Conservation (phyloP, 371 early-diverging fungal species). For the Rhizopus microsporus region DNA sequence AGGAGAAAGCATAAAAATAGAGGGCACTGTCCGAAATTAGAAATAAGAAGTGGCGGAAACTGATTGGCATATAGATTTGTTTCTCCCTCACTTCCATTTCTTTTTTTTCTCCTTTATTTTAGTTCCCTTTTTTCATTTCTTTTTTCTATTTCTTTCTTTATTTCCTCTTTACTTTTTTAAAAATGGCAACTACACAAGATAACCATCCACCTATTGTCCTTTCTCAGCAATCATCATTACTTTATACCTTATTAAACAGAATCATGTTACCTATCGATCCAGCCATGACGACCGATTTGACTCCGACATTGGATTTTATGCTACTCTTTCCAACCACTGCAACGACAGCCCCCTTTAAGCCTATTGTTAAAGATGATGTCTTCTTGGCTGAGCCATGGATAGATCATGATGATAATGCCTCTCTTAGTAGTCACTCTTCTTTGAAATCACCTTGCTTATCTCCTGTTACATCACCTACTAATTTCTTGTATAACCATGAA, state of each 20-base stretch:
- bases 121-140: not conserved
- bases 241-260: not conserved
- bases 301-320: constrained; percentile 29
- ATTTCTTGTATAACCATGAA: constrained; percentile 34
- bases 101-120: constrained; percentile 6
- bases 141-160: constrained; percentile 5
- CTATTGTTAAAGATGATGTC: constrained; percentile 27
- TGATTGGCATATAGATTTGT: constrained; percentile 20
- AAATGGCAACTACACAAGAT: constrained; percentile 2
- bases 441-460: constrained; percentile 19
- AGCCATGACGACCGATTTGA: constrained; percentile 5
- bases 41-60: constrained; percentile 25
- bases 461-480: constrained; percentile 32
- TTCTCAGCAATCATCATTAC: constrained; percentile 17
- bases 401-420: constrained; percentile 28
- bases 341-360: constrained; percentile 2
- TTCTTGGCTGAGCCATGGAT: constrained; percentile 22
- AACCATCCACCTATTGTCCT: constrained; percentile 8
- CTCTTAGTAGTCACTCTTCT: constrained; percentile 26
- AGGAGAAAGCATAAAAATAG: constrained; percentile 1
- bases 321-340: constrained; percentile 7
- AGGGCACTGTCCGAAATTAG: constrained; percentile 32
- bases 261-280: constrained; percentile 5
- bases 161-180: not conserved
- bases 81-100: constrained; percentile 6